Conservation (phyloP, 495 filamentous ascomycete genomes). For the Acidiella bohemica region DNA sequence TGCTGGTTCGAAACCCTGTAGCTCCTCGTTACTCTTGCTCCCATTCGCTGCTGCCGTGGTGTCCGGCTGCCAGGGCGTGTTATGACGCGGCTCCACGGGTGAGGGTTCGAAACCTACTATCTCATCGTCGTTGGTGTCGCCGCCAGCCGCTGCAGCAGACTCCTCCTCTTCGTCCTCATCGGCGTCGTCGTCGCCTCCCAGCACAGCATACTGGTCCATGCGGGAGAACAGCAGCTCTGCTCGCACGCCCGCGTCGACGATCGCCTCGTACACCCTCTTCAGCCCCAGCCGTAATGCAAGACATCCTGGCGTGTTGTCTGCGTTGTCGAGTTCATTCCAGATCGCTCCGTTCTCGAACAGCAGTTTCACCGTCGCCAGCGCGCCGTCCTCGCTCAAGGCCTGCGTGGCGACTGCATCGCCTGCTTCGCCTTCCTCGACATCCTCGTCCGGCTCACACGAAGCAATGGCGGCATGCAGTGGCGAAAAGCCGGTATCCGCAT, state of each 20-base stretch:
- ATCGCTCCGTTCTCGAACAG: slow-evolving; percentile 80
- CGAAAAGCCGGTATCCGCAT: slow-evolving; percentile 71
- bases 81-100: slow-evolving; percentile 3
- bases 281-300: slow-evolving; percentile 59
- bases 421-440: slow-evolving; percentile 15
- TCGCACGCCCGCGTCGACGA: slow-evolving; percentile 83
- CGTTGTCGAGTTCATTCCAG: slow-evolving; percentile 86
- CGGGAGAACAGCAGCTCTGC: slow-evolving; percentile 64
- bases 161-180: slow-evolving; percentile 22
- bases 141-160: too few relatives aligned
- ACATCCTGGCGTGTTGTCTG: slow-evolving; percentile 85
- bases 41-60: too few relatives aligned
- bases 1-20: slow-evolving; percentile 15
- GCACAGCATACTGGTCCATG: slow-evolving; percentile 46
- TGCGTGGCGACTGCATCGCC: slow-evolving; percentile 11
- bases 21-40: slow-evolving; percentile 3
- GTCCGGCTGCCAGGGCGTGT: neutral
- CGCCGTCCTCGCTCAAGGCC: slow-evolving; percentile 39
- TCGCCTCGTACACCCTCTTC: slow-evolving; percentile 62
- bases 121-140: slow-evolving; percentile 11
- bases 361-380: slow-evolving; percentile 53
- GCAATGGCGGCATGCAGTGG: slow-evolving; percentile 86
- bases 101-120: slow-evolving; percentile 15
- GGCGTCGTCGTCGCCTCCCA: slow-evolving; percentile 39
- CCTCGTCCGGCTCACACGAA: slow-evolving; percentile 47